Conservation (phyloP, 2,329 filamentous ascomycete genomes). For the Cladophialophora bantiana region DNA sequence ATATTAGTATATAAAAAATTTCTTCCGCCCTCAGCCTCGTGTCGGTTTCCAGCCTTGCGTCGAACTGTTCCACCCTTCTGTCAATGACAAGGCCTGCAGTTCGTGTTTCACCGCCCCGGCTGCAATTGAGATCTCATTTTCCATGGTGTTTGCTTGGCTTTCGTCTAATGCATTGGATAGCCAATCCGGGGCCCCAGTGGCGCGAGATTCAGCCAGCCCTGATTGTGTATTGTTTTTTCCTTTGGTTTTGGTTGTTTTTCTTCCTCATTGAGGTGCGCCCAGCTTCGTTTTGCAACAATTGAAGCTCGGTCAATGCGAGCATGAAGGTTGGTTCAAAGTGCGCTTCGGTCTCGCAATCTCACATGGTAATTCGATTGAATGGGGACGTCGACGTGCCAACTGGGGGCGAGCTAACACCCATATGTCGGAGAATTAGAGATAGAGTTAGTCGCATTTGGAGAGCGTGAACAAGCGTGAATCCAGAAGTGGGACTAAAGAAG, state of each 20-base stretch:
- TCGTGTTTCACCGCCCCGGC: neutral
- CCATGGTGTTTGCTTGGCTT: neutral
- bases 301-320: too few relatives aligned
- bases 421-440: neutral
- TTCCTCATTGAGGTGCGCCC: neutral
- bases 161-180: neutral
- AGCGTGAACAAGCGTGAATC: neutral
- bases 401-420: neutral
- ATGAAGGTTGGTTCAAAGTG: too few relatives aligned
- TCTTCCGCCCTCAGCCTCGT: neutral
- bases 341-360: neutral
- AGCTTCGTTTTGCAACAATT: too few relatives aligned
- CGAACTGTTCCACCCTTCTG: neutral
- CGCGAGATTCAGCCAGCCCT: slow-evolving; percentile 11
- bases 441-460: neutral
- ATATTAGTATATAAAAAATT: neutral
- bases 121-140: neutral
- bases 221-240: neutral
- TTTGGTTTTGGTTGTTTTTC: neutral
- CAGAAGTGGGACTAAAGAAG: neutral
- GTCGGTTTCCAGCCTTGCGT: neutral
- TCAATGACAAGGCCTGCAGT: too few relatives aligned
- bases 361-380: neutral
- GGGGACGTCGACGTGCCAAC: neutral
- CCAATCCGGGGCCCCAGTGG: slow-evolving; percentile 8